Evolutionary conservation across 768 basidiomycete species (phyloP), one percentile per base, ranked within the genome.

Genomic region (Podaxis sp.): DNA sequence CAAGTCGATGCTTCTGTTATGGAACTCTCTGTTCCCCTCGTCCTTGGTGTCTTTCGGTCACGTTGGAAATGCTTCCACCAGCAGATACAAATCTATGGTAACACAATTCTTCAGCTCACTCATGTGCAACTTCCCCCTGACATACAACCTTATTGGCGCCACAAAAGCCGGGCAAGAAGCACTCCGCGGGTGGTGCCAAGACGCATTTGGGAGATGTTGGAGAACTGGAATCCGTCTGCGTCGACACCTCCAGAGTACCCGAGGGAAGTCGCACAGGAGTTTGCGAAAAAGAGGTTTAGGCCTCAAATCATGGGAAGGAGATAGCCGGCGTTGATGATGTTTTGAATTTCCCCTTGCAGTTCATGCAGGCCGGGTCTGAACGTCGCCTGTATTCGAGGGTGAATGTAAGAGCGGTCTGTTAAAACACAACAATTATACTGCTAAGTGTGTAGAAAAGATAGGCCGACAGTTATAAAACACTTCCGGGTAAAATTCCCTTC

Each of bases 141-240:
- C 33, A 3, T 12, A 54, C 12, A 8, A 2, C n/a, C 8, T 36
- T 19, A 83, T 87, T 3, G 71, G 77, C 1, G 82, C 81, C 28
- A 69, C 79, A 1, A 68, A 66, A 38, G 64, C 51, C 8, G 65
- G 59, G 22, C 65, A 67, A 11, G 78, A 74, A 6, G 66, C 67
- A 5, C 58, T 79, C 28, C 60, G 68, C 8, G 60, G 63, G 61
- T 75, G 81, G 82, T 64, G 83, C 58, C 66, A 78, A 0, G 46
- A 53, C 69, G 82, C 28, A 74, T 75, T 26, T 78, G 83, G 74
- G 78, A 82, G 52, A 83, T 98, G 17, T 69, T 97, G 5, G 67
- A 78, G 1, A 80, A 75, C 9, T 84, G 96, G 12, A 87, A 88
- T 1, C 89, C 89, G 0, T 73, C 73, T 28, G 72, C 81, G 6